phyloP scores from a whole-genome alignment of 108 stramenopile genomes.

The Cyclotella cryptica region DNA sequence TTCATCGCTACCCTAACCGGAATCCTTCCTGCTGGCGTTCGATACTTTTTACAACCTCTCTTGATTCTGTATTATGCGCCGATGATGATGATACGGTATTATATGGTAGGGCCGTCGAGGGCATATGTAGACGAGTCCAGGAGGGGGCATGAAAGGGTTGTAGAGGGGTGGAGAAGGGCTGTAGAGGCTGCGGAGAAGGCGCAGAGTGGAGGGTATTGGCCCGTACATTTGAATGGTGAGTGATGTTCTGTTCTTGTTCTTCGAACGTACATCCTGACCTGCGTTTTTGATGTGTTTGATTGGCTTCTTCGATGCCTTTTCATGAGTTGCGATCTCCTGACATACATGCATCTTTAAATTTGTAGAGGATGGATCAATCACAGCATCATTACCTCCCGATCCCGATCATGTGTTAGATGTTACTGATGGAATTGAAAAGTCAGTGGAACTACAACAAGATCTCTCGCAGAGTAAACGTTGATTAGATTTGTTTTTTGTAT shows the following conservation, averaged over 20 bases:
- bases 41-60: constrained; percentile 77
- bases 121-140: constrained; percentile 48
- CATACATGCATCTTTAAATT: not conserved
- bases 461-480: not conserved
- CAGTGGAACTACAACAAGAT: constrained; percentile 24
- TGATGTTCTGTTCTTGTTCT: not conserved
- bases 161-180: constrained; percentile 66
- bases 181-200: constrained; percentile 59
- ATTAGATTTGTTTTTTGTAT: not conserved
- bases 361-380: constrained; percentile 47
- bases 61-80: constrained; percentile 77
- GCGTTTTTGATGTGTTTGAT: not conserved
- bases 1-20: constrained; percentile 17
- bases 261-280: too few relatives aligned
- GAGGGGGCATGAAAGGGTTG: constrained; percentile 53
- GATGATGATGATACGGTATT: constrained; percentile 38
- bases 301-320: not conserved
- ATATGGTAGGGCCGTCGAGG: constrained; percentile 30
- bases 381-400: constrained; percentile 41
- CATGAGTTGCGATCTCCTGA: not conserved
- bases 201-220: constrained; percentile 59
- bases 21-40: constrained; percentile 40
- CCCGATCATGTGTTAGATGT: constrained; percentile 33
- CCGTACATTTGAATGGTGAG: constrained; percentile 61
- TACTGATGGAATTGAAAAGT: constrained; percentile 45